Evolutionary conservation across 140 eudicot species (phyloP).

Genomic region (Bidens hawaiensis): DNA sequence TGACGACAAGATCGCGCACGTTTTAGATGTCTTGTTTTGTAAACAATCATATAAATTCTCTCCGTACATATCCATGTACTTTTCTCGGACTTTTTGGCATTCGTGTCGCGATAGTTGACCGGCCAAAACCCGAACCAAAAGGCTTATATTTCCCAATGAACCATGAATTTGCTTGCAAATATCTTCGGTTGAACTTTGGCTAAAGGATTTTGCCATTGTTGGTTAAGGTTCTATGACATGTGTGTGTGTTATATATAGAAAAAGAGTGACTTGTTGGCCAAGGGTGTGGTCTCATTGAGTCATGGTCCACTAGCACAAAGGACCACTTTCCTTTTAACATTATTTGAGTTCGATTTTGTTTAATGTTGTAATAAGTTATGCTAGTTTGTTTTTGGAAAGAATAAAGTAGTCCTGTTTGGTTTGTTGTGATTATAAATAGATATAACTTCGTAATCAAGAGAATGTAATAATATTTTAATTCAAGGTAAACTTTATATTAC

Average conservation of each 20-base stretch:
- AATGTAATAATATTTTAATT: no score
- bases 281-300: conserved; percentile 28
- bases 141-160: conserved; percentile 30
- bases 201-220: conserved; percentile 28
- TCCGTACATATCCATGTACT: conserved; percentile 54
- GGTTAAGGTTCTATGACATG: conserved; percentile 16
- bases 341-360: background rate
- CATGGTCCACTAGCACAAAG: conserved; percentile 29
- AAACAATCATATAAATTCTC: conserved; percentile 41
- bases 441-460: background rate
- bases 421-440: background rate
- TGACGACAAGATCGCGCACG: conserved; percentile 36
- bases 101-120: conserved; percentile 23
- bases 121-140: conserved; percentile 25
- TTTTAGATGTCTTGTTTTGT: conserved; percentile 19
- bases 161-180: conserved; percentile 55
- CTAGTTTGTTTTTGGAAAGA: background rate
- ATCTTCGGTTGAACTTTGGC: conserved; percentile 40
- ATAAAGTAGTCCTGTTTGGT: background rate
- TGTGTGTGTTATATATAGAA: conserved; percentile 21
- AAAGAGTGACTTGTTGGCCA: no score
- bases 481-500: no score
- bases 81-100: conserved; percentile 43
- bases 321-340: conserved; percentile 18
- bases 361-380: background rate